Conservation (phyloP, 2,329 filamentous ascomycete species). For the Fusarium lyarnte region DNA sequence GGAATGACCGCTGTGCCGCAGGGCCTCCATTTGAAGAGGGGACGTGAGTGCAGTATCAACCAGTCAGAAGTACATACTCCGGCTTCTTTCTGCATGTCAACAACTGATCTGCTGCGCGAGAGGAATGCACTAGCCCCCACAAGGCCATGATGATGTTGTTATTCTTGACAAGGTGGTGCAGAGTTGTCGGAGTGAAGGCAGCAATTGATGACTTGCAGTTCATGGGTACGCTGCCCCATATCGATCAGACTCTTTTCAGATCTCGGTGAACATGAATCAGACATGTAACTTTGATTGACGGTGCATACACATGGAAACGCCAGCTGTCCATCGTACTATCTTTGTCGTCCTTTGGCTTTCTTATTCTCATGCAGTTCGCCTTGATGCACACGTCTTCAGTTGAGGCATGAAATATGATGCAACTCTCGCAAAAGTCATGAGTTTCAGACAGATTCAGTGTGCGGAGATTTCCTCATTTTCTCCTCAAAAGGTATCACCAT, state of each 20-base stretch:
- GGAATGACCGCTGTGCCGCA: conserved; percentile 19
- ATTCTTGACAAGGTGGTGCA: neutral
- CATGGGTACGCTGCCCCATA: conserved; percentile 7
- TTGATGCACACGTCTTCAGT: conserved; percentile 18
- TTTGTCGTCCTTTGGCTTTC: conserved; percentile 24
- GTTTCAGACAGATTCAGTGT: neutral
- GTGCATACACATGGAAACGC: conserved; percentile 23
- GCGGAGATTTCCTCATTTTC: conserved; percentile 1
- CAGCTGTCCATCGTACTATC: conserved; percentile 37
- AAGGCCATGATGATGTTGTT: neutral
- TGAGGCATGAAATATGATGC: conserved; percentile 27
- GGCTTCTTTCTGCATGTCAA: conserved; percentile 13
- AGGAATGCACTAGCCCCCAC: conserved; percentile 24
- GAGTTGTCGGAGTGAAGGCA: neutral
- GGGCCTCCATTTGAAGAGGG: conserved; percentile 13
- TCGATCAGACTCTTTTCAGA: conserved; percentile 13
- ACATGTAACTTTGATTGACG: conserved; percentile 8
- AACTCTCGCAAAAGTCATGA: neutral
- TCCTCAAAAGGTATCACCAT: conserved; percentile 20
- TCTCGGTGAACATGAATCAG: conserved; percentile 21
- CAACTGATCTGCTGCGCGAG: conserved; percentile 26
- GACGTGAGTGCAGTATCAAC: conserved; percentile 26
- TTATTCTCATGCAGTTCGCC: conserved; percentile 18
- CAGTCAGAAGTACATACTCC: conserved; percentile 28
- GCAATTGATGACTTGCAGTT: conserved; percentile 22